phyloP scores from a whole-genome alignment of 2,329 filamentous ascomycete genomes.

The Colletotrichum orbiculare region DNA sequence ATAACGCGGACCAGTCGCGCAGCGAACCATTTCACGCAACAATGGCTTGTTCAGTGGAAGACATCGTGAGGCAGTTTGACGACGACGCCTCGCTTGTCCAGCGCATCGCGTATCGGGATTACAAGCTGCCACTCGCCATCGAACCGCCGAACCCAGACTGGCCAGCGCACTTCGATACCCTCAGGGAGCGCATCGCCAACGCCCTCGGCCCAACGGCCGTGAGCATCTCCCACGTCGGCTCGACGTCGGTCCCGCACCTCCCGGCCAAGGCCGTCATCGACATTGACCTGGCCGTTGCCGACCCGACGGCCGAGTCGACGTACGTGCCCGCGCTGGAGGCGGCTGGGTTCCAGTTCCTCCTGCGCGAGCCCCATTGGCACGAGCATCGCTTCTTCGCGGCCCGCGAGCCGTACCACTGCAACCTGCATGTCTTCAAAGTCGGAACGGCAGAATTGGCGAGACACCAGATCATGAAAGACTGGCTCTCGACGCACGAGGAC shows the following conservation, averaged over 20 bases:
- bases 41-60: constrained; percentile 38
- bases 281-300: constrained; percentile 58
- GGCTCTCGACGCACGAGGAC: constrained; percentile 50
- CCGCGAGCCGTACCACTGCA: constrained; percentile 48
- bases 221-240: constrained; percentile 59
- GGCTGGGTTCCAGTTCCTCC: constrained; percentile 57
- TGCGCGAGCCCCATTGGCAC: constrained; percentile 59
- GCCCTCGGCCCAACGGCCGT: constrained; percentile 49
- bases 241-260: constrained; percentile 60
- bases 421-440: constrained; percentile 61
- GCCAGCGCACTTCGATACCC: constrained; percentile 46
- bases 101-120: constrained; percentile 42
- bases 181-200: constrained; percentile 47
- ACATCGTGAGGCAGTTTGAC: constrained; percentile 42
- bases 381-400: constrained; percentile 59
- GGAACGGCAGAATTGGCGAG: constrained; percentile 53
- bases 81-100: constrained; percentile 40
- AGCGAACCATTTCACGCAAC: too few species aligned
- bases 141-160: constrained; percentile 51
- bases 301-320: constrained; percentile 51
- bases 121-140: constrained; percentile 43
- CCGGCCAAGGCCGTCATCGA: constrained; percentile 64
- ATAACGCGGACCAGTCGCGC: too few species aligned
- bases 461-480: constrained; percentile 58
- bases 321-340: constrained; percentile 57